Conservation (phyloP, 495 filamentous ascomycete genomes). For the Eremomyces bilateralis region DNA sequence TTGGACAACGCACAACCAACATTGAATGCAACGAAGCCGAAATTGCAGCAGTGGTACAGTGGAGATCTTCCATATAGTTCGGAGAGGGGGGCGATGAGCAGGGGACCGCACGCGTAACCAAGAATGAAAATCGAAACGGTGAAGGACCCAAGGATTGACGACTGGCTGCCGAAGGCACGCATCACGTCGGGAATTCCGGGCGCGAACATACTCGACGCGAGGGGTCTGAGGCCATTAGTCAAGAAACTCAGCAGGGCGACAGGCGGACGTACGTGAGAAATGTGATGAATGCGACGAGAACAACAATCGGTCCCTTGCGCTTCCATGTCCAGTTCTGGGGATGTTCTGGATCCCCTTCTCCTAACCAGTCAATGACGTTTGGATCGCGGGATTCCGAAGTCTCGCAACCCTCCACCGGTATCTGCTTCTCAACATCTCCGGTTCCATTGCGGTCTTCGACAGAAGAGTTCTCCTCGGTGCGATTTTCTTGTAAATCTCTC, state of each 20-base stretch:
- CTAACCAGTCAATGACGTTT: conserved; percentile 4
- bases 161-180: conserved; percentile 9
- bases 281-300: conserved; percentile 9
- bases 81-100: conserved; percentile 24
- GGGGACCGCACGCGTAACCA: conserved; percentile 20
- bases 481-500: no score
- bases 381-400: no score
- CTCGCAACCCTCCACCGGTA: no score
- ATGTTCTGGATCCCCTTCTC: conserved; percentile 4
- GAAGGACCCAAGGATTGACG: conserved; percentile 14
- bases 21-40: conserved; percentile 24
- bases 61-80: conserved; percentile 25
- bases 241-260: background rate
- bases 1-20: conserved; percentile 25
- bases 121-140: conserved; percentile 25
- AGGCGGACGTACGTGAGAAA: conserved; percentile 14
- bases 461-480: no score
- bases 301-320: conserved; percentile 10
- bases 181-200: conserved; percentile 13
- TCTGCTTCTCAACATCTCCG: no score
- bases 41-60: conserved; percentile 23
- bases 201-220: conserved; percentile 11
- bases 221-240: conserved; percentile 5
- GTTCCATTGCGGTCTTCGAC: no score
- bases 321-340: conserved; percentile 4